Evolutionary conservation across 140 eudicot species (phyloP), one percentile per base, ranked within the genome.

Genomic region (Stevia rebaudiana): DNA sequence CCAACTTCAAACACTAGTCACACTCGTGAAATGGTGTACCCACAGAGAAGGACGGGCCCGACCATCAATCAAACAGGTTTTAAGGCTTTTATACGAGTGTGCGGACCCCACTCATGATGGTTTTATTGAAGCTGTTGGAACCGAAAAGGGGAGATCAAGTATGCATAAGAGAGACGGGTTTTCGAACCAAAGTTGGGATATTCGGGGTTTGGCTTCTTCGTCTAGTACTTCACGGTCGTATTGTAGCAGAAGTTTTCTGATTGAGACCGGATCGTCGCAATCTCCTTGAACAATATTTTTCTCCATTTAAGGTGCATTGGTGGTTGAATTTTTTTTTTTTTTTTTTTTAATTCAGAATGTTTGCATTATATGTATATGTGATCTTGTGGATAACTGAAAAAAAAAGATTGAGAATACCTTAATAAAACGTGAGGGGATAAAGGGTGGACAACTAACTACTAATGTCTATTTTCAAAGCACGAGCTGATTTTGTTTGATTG

Each of bases 51-150:
- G 94, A 13, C 67, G 78, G 19, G 78, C 76, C 9, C 69, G 98
- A 28, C 98, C 98, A 39, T 88, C 97, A 5, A 85, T 92, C 4
- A 92, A 88, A 53, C 97, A 88, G 72, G 97, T 88, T 12, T 69
- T 92, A 3, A 83, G 97, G 85, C 97, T 88, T 75, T 66, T 92
- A 42, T 84, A 92, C 13, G 96, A 92, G 69, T 85, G 96, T 50
- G 77, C 83, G 0, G 98, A 88, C 68, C 95, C 95, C 37, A 56
- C 84, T 78, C 96, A 88, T 52, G 68, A 88, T 63, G 95, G 89
- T 18, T 92, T 92, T 74, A 67, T 88, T 13, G 87, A 86, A 70
- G 95, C 94, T 3, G 74, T 92, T 35, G 95, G 83, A 66, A 87
- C 84, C 58, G 98, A 84, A 75, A 73, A 76, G 63, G 84, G 86